A percentile compares a stretch with the other conserved stretches of the same genome.
These are phyloP conservation scores for Leishmania turanica DNA, from an alignment of 208 protist species.

Conservation along the genomic window DNA sequence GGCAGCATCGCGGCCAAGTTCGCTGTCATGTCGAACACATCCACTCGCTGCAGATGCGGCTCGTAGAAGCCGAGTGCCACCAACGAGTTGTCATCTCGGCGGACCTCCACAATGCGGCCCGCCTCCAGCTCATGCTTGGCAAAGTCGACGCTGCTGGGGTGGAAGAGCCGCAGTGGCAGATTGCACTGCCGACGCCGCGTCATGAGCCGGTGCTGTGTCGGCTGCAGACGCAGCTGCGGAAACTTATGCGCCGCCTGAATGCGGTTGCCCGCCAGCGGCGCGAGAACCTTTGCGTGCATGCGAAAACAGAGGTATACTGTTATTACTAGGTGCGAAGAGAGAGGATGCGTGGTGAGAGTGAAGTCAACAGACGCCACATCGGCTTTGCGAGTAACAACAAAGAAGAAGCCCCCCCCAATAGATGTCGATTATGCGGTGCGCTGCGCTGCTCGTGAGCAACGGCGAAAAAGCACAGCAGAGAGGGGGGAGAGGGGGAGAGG, in stretches of 20 bases:
- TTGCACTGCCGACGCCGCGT: conserved; percentile 49
- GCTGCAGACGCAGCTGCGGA: conserved; percentile 67
- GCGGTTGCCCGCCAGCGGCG: conserved; percentile 53
- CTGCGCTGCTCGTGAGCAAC: background rate
- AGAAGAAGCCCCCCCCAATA: background rate
- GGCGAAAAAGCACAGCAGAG: background rate
- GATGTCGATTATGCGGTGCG: background rate
- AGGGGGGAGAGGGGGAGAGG: background rate
- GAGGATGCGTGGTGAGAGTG: too few relatives aligned
- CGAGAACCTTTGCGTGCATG: conserved; percentile 79
- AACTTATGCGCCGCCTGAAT: conserved; percentile 74
- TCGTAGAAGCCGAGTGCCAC: conserved; percentile 86
- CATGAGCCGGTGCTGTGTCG: conserved; percentile 44
- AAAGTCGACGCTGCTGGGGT: conserved; percentile 56
- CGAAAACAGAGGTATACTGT: background rate
- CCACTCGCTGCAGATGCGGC: conserved; percentile 55
- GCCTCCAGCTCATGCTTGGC: conserved; percentile 52
- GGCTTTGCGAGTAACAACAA: background rate
- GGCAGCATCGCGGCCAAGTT: conserved; percentile 46
- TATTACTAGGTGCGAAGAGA: background rate
- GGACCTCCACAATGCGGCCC: conserved; percentile 74
- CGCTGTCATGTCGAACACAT: conserved; percentile 77
- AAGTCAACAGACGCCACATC: background rate
- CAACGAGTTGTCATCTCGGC: conserved; percentile 52
- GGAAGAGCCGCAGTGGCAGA: conserved; percentile 59